phyloP scores from a whole-genome alignment of 2,329 filamentous ascomycete genomes.

The Penicillium hordei region DNA sequence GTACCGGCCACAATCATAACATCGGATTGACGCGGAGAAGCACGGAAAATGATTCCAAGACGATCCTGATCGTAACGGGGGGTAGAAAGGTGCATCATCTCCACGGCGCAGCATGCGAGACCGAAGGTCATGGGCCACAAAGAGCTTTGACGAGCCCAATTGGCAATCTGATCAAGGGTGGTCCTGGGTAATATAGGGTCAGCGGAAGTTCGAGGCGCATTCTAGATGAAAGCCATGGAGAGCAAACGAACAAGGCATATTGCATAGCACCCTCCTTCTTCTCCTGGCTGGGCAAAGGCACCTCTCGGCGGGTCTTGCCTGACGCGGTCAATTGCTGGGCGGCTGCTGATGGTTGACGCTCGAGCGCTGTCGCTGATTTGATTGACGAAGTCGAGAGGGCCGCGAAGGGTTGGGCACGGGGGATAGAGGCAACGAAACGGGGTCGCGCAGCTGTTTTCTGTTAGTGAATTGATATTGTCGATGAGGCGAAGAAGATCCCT shows the following conservation, averaged over 20 bases:
- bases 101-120: slow-evolving; percentile 84
- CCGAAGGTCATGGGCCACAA: slow-evolving; percentile 93
- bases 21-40: slow-evolving; percentile 80
- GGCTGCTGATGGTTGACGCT: slow-evolving; percentile 35
- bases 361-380: slow-evolving; percentile 45
- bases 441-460: slow-evolving; percentile 28
- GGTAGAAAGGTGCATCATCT: slow-evolving; percentile 93
- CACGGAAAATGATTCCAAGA: slow-evolving; percentile 83
- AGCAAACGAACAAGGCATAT: slow-evolving; percentile 48
- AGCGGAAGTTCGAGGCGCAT: slow-evolving; percentile 9
- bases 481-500: slow-evolving; percentile 11
- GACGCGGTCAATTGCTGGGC: slow-evolving; percentile 39
- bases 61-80: slow-evolving; percentile 89
- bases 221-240: neutral
- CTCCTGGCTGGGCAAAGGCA: slow-evolving; percentile 51
- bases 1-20: slow-evolving; percentile 91
- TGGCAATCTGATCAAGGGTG: slow-evolving; percentile 69
- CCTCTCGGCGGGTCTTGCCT: slow-evolving; percentile 49
- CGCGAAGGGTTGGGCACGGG: slow-evolving; percentile 39
- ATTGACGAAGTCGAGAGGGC: slow-evolving; percentile 46
- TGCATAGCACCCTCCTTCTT: slow-evolving; percentile 53
- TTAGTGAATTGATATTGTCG: slow-evolving; percentile 21
- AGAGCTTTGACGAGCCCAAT: slow-evolving; percentile 85
- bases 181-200: slow-evolving; percentile 30
- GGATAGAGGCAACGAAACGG: slow-evolving; percentile 29